Evolutionary conservation across 148 eudicot genomes (phyloP), one percentile per base, ranked within the genome.

Genomic region (Vaccinium corymbosum): DNA sequence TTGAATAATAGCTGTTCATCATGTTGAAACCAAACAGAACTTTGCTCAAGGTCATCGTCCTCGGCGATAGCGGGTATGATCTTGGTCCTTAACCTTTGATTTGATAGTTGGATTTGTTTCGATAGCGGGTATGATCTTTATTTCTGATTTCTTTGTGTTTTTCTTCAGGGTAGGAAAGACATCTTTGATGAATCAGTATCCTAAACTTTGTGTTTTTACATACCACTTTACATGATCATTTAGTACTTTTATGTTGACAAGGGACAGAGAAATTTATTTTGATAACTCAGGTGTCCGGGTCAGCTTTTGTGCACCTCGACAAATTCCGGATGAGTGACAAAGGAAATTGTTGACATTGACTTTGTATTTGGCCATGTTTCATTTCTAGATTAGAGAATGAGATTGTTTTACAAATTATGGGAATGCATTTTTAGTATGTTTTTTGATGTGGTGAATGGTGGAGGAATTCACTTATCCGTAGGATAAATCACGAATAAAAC

Each of bases 41-140:
- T 81, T 27, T 81, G 83, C 92, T 93, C 38, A 93, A 93, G 87
- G 90, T 93, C 87, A 93, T 93, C 88, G 89, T 93, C 87, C 94
- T 93, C 78, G 97, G 97, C 16, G 94, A 93, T 72, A 93, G 97
- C 85, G 97, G 97, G 95, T 93, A 80, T 53, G 81, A 48, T 57
- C 25, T 17, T 13, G 49, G 38, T 15, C 49, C 15, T 78, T 53
- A 27, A 27, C 16, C 1, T 75, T 52, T 76, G 46, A 35, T 46
- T 68, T 81, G 22, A 71, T 42, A 6, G 0, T 74, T 62, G 11
- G 16, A 1, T 50, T 51, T 82, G 48, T 56, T 57, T 38, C 29
- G n/a, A n/a, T n/a, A n/a, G n/a, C n/a, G n/a, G n/a, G n/a, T n/a
- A n/a, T n/a, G n/a, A n/a, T n/a, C n/a, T n/a, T 64, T 25, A 51